These are phyloP conservation scores for Globisporangium viniferum DNA, from an alignment of 352 stramenopile species.

Conservation along the genomic window DNA sequence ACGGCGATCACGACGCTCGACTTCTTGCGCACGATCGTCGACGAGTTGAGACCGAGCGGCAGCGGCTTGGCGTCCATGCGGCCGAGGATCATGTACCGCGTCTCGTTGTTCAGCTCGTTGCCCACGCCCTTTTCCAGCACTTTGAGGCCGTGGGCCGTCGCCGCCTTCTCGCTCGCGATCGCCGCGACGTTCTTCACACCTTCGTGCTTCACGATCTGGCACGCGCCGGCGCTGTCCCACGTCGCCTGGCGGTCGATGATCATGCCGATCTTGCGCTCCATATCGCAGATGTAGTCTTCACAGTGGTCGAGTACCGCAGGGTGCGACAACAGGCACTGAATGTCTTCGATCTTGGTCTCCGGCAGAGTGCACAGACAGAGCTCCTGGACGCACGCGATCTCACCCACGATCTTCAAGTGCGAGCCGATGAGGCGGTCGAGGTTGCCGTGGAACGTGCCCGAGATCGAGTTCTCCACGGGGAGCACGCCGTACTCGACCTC, in stretches of 20 bases:
- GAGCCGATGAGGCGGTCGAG: conserved; percentile 60
- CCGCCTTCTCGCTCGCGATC: conserved; percentile 65
- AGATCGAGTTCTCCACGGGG: conserved; percentile 72
- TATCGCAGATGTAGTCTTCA: conserved; percentile 58
- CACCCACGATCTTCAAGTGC: conserved; percentile 68
- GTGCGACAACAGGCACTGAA: conserved; percentile 58
- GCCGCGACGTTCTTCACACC: conserved; percentile 44
- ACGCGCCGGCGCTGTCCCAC: conserved; percentile 65
- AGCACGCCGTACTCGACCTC: conserved; percentile 61
- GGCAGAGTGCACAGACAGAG: conserved; percentile 55
- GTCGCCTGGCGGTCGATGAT: conserved; percentile 63
- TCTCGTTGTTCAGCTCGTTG: conserved; percentile 71
- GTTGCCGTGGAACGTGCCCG: conserved; percentile 70
- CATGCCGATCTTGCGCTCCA: conserved; percentile 47
- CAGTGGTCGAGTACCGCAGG: conserved; percentile 65
- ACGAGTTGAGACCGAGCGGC: conserved; percentile 23
- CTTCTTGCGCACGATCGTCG: conserved; percentile 37
- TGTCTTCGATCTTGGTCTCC: conserved; percentile 34
- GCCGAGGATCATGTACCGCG: conserved; percentile 71
- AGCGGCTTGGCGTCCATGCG: conserved; percentile 40
- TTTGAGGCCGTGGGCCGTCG: conserved; percentile 42
- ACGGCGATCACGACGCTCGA: conserved; percentile 68
- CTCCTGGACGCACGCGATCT: conserved; percentile 66
- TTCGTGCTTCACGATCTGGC: conserved; percentile 60
- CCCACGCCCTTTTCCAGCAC: conserved; percentile 57